Evolutionary conservation across 2,329 filamentous ascomycete genomes (phyloP), one percentile per base, ranked within the genome.

Genomic region (Neurospora sp.): DNA sequence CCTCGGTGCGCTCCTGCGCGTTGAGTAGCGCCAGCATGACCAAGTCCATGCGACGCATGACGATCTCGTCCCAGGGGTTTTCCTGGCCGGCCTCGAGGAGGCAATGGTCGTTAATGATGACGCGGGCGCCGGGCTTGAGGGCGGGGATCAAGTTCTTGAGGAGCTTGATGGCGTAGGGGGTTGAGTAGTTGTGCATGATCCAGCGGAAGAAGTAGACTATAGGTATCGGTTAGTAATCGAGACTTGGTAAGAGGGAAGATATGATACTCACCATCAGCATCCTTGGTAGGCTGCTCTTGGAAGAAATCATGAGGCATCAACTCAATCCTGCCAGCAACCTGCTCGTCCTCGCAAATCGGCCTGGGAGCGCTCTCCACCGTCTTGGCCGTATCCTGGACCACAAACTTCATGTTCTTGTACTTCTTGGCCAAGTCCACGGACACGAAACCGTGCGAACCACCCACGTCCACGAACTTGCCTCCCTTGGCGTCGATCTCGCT

Each of bases 161-260:
- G 46, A 88, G 84, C 66, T 80, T 80, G 66, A 84, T 75, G 4
- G 82, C 82, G 69, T 86, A 84, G 2, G 82, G 81, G 15, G 86
- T 86, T 0, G 86, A 84, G 79, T 87, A 87, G 78, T 90, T 88
- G 76, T 90, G 87, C 8, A 90, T 77, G 72, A 90, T 88, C 82
- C 84, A 85, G 67, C 86, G 84, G 77, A 89, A 84, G 73, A 85
- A 82, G 78, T 89, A 90, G 19, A 88, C 80, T 83, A 67, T 19
- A 9, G 7, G 39, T 28, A 7, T 1, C 15, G 7, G 10, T 39
- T 69, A 28, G 66, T 17, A 8, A 19, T 4, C 7, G 9, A 15
- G 13, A 6, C 33, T 69, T 17, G 38, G 19, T 3, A 38, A 4
- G 19, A 39, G 58, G 11, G 67, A 38, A 58, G 7, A 67, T n/a